phyloP scores from a whole-genome alignment of 2,329 filamentous ascomycete genomes.

The Beauveria australis region DNA sequence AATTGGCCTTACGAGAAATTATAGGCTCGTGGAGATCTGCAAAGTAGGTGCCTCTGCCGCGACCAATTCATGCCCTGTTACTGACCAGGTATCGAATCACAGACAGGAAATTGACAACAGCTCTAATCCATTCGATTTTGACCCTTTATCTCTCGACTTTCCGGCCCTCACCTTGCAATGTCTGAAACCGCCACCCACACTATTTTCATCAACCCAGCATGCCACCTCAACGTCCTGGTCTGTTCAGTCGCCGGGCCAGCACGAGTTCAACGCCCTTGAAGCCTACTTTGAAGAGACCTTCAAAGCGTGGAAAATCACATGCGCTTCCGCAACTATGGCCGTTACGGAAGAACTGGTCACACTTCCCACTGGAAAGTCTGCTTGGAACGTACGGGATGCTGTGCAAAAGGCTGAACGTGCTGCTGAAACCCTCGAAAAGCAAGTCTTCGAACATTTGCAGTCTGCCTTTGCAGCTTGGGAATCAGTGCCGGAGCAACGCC shows the following conservation, averaged over 20 bases:
- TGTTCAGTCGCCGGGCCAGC: slow-evolving; percentile 62
- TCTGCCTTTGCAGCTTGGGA: slow-evolving; percentile 73
- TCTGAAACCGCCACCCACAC: slow-evolving; percentile 69
- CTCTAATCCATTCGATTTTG: slow-evolving; percentile 65
- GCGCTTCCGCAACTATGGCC: slow-evolving; percentile 40
- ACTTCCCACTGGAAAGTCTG: slow-evolving; percentile 31
- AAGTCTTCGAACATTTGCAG: slow-evolving; percentile 67
- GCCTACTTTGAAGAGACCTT: slow-evolving; percentile 61
- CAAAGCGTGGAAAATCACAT: slow-evolving; percentile 51
- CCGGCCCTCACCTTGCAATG: slow-evolving; percentile 76
- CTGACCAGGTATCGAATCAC: slow-evolving; percentile 14
- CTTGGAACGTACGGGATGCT: slow-evolving; percentile 36
- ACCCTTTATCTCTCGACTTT: slow-evolving; percentile 78
- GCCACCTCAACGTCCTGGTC: slow-evolving; percentile 75
- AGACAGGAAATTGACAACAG: slow-evolving; percentile 49
- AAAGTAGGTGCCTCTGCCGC: slow-evolving; percentile 50
- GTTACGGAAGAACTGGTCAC: slow-evolving; percentile 44
- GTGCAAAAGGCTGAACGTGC: slow-evolving; percentile 40
- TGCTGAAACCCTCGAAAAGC: slow-evolving; percentile 56
- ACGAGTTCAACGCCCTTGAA: slow-evolving; percentile 65
- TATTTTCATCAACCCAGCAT: slow-evolving; percentile 75
- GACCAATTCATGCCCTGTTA: not conserved
- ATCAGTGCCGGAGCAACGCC: slow-evolving; percentile 46
- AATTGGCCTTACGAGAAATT: slow-evolving; percentile 77
- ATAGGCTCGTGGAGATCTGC: slow-evolving; percentile 75